Evolutionary conservation across 1,139 yeast species (phyloP).

Genomic region (Hyphopichia khmerensis): DNA sequence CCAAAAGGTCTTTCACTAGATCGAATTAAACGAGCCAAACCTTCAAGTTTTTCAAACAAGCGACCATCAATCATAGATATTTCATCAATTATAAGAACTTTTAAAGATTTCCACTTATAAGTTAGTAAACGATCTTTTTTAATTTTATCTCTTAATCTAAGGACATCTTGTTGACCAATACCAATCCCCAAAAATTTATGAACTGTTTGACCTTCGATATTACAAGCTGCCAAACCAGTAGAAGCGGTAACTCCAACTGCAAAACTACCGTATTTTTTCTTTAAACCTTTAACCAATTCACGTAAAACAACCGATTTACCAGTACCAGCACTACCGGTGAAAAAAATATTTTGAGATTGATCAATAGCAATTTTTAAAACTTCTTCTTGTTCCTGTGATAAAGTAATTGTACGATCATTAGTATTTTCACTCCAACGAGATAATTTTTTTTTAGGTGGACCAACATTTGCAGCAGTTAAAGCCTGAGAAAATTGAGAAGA

Average conservation of each 20-base stretch:
- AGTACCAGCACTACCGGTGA: constrained; percentile 83
- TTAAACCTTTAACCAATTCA: constrained; percentile 49
- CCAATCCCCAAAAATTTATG: constrained; percentile 82
- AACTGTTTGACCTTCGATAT: constrained; percentile 80
- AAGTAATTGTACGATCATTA: constrained; percentile 5
- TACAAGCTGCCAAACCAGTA: constrained; percentile 88
- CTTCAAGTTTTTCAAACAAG: constrained; percentile 63
- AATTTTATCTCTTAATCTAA: constrained; percentile 44
- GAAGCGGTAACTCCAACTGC: constrained; percentile 84
- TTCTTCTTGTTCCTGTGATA: constrained; percentile 62
- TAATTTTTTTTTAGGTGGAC: background rate
- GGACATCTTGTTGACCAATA: constrained; percentile 54
- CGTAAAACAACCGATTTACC: constrained; percentile 77
- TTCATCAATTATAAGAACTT: constrained; percentile 74
- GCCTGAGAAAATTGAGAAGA: background rate
- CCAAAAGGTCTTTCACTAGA: constrained; percentile 61
- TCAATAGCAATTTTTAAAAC: constrained; percentile 67
- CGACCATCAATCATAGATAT: constrained; percentile 78
- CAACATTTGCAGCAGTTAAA: background rate
- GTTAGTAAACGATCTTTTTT: constrained; percentile 41
- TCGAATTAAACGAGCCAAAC: constrained; percentile 55
- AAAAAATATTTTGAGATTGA: constrained; percentile 56
- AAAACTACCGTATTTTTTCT: constrained; percentile 37
- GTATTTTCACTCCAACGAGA: background rate
- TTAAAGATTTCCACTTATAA: constrained; percentile 60